These are phyloP conservation scores for Candida sonorensis DNA, from an alignment of 805 yeast genomes.

Conservation along the genomic window DNA sequence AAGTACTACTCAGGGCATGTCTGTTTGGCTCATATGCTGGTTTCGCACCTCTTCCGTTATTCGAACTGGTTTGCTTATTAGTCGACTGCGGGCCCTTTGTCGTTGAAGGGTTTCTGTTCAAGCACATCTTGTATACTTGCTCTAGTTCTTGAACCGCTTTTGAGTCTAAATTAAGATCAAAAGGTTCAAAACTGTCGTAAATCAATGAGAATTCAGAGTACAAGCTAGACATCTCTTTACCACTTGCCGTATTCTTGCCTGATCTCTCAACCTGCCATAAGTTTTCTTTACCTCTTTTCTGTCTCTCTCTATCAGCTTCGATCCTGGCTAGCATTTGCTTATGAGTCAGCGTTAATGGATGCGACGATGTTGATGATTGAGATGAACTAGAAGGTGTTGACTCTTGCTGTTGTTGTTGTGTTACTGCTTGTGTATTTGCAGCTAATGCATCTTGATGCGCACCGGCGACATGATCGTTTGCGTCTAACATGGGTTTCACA, in stretches of 20 bases:
- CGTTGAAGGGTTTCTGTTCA: background rate
- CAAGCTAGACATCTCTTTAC: no score
- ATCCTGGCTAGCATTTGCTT: slow-evolving; percentile 66
- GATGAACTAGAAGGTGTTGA: background rate
- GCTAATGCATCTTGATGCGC: no score
- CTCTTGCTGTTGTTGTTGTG: background rate
- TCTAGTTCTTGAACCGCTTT: slow-evolving; percentile 20
- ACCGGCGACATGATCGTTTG: no score
- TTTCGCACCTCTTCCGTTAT: no score
- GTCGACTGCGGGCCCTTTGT: no score
- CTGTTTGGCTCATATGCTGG: no score
- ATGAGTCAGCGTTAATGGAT: slow-evolving; percentile 13
- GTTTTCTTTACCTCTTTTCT: slow-evolving; percentile 75
- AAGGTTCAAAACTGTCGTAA: slow-evolving; percentile 14
- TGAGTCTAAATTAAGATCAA: slow-evolving; percentile 15
- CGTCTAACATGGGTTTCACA: no score
- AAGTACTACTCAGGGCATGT: no score
- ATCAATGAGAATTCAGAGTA: slow-evolving; percentile 28
- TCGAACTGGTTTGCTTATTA: no score
- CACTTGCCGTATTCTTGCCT: no score
- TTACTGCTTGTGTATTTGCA: background rate
- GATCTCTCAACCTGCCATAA: no score
- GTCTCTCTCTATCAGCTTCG: slow-evolving; percentile 91
- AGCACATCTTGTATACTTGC: slow-evolving; percentile 12
- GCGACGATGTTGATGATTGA: background rate